Conservation (phyloP, 1,284 basidiomycete species). For the Cutaneotrichosporon sp. region DNA sequence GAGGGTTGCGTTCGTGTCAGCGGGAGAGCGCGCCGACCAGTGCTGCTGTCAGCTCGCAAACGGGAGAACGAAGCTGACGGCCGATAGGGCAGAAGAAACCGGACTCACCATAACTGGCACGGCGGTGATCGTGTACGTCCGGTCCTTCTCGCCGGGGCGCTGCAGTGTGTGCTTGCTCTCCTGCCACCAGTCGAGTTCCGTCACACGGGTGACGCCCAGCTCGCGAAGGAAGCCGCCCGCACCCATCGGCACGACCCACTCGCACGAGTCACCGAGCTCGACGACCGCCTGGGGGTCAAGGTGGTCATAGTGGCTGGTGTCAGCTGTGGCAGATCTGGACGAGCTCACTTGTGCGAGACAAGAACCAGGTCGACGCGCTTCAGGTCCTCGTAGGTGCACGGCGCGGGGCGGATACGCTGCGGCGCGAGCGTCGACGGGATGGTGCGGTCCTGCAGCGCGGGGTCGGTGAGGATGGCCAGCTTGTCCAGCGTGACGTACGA, state of each 20-base stretch:
- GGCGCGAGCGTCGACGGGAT: slow-evolving; percentile 53
- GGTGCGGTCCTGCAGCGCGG: slow-evolving; percentile 56
- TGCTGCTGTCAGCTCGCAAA: slow-evolving; percentile 42
- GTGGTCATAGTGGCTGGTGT: slow-evolving; percentile 50
- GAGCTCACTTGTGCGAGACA: slow-evolving; percentile 55
- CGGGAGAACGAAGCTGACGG: too few species aligned
- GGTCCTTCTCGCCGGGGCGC: slow-evolving; percentile 31
- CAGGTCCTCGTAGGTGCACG: slow-evolving; percentile 53
- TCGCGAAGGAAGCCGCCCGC: slow-evolving; percentile 44
- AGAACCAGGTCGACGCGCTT: slow-evolving; percentile 55
- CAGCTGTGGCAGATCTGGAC: not conserved
- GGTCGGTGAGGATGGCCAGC: slow-evolving; percentile 57
- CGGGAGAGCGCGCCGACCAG: slow-evolving; percentile 56
- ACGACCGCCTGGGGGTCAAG: slow-evolving; percentile 49
- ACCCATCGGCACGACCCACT: slow-evolving; percentile 50
- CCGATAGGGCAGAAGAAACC: too few species aligned
- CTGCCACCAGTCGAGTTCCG: slow-evolving; percentile 53
- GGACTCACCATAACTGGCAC: slow-evolving; percentile 43
- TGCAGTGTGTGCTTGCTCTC: slow-evolving; percentile 38
- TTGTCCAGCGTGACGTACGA: slow-evolving; percentile 56
- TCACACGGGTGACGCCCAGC: slow-evolving; percentile 48
- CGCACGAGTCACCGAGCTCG: slow-evolving; percentile 48
- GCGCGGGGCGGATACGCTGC: slow-evolving; percentile 53
- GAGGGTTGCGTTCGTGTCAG: slow-evolving; percentile 56
- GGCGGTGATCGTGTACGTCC: slow-evolving; percentile 45